Percentiles rank a stretch among this genome's conserved stretches.
phyloP scores from a whole-genome alignment of 2,329 filamentous ascomycete genomes.

The Claviceps arundinis region DNA sequence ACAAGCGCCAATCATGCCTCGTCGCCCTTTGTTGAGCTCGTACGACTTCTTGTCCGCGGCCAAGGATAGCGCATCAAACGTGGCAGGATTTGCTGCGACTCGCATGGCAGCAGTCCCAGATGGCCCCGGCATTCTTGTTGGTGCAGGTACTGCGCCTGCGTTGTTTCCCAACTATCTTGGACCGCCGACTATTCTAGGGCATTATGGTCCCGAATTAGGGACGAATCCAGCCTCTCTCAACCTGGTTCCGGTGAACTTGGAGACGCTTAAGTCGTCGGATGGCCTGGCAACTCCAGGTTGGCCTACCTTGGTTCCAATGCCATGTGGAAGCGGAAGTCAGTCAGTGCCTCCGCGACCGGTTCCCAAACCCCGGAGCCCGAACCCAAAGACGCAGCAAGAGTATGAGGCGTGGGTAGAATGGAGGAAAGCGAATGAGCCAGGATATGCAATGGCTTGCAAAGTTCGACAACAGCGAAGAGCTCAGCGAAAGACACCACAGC shows the following conservation, averaged over 20 bases:
- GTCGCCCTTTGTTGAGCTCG: neutral
- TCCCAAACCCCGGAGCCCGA: slow-evolving; percentile 27
- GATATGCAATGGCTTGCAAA: slow-evolving; percentile 33
- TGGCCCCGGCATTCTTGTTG: neutral
- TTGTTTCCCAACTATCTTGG: neutral
- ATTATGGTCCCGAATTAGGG: neutral
- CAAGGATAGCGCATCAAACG: neutral
- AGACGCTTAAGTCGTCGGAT: neutral
- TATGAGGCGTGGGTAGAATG: slow-evolving; percentile 37
- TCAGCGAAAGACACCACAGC: slow-evolving; percentile 13
- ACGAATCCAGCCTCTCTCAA: neutral
- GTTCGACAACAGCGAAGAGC: slow-evolving; percentile 27
- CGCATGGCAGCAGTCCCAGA: neutral
- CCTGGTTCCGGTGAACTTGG: neutral
- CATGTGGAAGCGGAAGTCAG: neutral
- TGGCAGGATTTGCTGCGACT: neutral
- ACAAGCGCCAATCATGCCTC: neutral
- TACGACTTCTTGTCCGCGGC: neutral
- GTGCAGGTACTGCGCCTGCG: neutral
- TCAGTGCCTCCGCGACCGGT: slow-evolving; percentile 12
- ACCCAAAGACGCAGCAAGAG: slow-evolving; percentile 28
- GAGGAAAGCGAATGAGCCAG: slow-evolving; percentile 34
- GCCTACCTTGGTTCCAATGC: neutral
- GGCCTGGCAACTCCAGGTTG: too few relatives aligned
- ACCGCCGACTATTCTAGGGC: neutral